Conservation (phyloP, 148 eudicot genomes). For the Rhododendron griersonianum region DNA sequence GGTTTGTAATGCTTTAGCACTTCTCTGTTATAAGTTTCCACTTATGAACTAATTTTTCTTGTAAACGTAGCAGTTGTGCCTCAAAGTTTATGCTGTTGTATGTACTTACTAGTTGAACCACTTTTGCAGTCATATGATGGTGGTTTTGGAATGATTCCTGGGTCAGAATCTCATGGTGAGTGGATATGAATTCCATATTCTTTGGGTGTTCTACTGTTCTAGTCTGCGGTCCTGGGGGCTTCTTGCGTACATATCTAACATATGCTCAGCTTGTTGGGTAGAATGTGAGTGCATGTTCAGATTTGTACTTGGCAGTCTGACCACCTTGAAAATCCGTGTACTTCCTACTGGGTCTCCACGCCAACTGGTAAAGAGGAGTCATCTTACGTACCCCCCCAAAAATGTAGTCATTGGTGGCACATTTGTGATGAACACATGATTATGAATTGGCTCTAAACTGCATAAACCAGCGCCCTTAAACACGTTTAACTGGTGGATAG, state of each 20-base stretch:
- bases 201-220: background rate
- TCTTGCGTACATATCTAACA: background rate
- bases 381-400: background rate
- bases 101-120: conserved; percentile 2
- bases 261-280: background rate
- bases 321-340: background rate
- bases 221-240: background rate
- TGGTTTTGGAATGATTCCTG: conserved; percentile 93
- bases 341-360: background rate
- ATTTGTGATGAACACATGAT: background rate
- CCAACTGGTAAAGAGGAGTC: background rate
- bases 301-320: background rate
- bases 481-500: background rate
- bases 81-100: background rate
- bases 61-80: background rate
- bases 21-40: background rate
- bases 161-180: conserved; percentile 98
- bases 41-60: background rate
- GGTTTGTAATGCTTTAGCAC: conserved; percentile 36
- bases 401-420: background rate
- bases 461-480: background rate
- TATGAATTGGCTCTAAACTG: background rate
- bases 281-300: background rate
- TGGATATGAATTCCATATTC: conserved; percentile 7
- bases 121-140: conserved; percentile 92